phyloP scores from a whole-genome alignment of 2,329 filamentous ascomycete species.

The Pseudogymnoascus destructans region DNA sequence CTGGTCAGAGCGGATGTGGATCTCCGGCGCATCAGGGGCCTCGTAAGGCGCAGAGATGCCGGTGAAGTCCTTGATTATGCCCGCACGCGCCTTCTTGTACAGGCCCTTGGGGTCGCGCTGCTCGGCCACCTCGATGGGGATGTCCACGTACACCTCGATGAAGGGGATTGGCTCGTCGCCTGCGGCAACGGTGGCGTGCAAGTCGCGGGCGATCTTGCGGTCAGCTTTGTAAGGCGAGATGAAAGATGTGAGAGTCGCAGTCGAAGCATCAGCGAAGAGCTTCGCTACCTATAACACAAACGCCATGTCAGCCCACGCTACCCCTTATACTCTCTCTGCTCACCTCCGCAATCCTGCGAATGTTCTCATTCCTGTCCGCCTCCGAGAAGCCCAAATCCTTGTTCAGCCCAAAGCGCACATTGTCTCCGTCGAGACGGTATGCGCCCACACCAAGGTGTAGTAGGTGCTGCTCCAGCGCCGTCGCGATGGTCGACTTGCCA shows the following conservation, averaged over 20 bases:
- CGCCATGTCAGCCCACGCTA: neutral
- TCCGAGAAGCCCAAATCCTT: slow-evolving; percentile 94
- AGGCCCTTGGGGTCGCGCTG: slow-evolving; percentile 92
- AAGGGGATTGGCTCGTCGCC: slow-evolving; percentile 62
- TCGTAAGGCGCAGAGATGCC: slow-evolving; percentile 94
- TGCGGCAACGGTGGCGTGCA: slow-evolving; percentile 53
- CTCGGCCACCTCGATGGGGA: slow-evolving; percentile 84
- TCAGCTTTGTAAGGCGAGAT: slow-evolving; percentile 91
- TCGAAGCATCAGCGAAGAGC: slow-evolving; percentile 83
- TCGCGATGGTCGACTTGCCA: slow-evolving; percentile 94
- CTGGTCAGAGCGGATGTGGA: slow-evolving; percentile 73
- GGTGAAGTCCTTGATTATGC: slow-evolving; percentile 94
- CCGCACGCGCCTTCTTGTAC: slow-evolving; percentile 91
- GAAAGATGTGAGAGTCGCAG: slow-evolving; percentile 86
- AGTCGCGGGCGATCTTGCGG: slow-evolving; percentile 63
- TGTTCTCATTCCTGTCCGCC: slow-evolving; percentile 92
- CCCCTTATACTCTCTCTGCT: slow-evolving; percentile 9
- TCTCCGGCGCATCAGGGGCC: slow-evolving; percentile 71
- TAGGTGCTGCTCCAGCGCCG: slow-evolving; percentile 91
- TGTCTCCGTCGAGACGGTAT: slow-evolving; percentile 95
- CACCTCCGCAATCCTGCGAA: slow-evolving; percentile 81
- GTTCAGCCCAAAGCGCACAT: slow-evolving; percentile 95
- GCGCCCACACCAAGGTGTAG: slow-evolving; percentile 70
- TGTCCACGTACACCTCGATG: slow-evolving; percentile 86
- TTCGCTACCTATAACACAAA: slow-evolving; percentile 58